Conservation (phyloP, 73 alveolate genomes). For the Stentor coeruleus region DNA sequence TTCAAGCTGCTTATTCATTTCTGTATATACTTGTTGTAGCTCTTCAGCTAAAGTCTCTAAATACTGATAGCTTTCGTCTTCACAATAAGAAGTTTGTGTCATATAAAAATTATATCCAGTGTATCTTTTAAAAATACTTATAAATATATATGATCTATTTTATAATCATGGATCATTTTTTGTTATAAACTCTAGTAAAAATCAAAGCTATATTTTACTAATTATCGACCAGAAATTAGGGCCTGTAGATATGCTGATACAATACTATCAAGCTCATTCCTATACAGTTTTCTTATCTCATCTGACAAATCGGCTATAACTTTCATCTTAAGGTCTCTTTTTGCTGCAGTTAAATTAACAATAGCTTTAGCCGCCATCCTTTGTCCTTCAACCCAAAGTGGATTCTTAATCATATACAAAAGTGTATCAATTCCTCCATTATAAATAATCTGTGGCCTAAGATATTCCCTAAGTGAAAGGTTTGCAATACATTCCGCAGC, state of each 20-base stretch:
- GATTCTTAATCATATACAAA: conserved; percentile 49
- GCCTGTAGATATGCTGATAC: conserved; percentile 75
- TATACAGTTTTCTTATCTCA: conserved; percentile 64
- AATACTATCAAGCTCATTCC: conserved; percentile 71
- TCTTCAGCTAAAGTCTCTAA: too few species aligned
- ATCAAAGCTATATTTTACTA: not conserved
- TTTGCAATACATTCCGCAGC: conserved; percentile 63
- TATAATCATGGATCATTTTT: too few species aligned
- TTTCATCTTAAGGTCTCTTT: conserved; percentile 62
- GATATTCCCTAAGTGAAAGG: conserved; percentile 71
- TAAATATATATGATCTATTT: too few species aligned
- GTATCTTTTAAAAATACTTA: too few species aligned
- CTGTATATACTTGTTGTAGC: too few species aligned
- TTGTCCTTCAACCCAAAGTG: conserved; percentile 57
- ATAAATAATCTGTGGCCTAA: conserved; percentile 64
- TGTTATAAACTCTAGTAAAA: too few species aligned
- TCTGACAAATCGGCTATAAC: conserved; percentile 72
- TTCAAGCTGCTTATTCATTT: too few species aligned
- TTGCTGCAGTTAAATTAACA: conserved; percentile 62
- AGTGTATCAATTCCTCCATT: conserved; percentile 69
- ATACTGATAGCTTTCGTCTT: too few species aligned
- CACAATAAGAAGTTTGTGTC: too few species aligned
- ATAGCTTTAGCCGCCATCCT: conserved; percentile 79
- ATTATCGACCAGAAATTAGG: conserved; percentile 39
- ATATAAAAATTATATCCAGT: too few species aligned